Evolutionary conservation across 805 yeast genomes (phyloP).

Genomic region (Torulaspora microellipsoides): DNA sequence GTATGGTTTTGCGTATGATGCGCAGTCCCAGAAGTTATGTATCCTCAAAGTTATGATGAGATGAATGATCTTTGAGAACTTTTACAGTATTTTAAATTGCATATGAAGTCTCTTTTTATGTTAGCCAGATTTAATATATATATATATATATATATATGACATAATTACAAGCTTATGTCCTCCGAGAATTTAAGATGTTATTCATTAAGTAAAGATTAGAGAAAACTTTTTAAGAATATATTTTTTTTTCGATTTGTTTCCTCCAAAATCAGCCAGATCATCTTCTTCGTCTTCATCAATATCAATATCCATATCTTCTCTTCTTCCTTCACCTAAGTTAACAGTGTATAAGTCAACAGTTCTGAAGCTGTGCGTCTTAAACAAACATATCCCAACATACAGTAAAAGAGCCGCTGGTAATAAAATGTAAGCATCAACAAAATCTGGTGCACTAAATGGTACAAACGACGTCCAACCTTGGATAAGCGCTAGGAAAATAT

Average conservation of each 20-base stretch:
- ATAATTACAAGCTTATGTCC: too few species aligned
- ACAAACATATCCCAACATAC: constrained; percentile 28
- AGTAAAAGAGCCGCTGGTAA: constrained; percentile 49
- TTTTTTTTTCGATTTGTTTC: not conserved
- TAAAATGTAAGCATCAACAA: constrained; percentile 56
- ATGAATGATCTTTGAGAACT: too few species aligned
- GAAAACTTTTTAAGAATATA: not conserved
- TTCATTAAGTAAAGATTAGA: not conserved
- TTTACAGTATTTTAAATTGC: too few species aligned
- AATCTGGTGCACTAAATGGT: constrained; percentile 53
- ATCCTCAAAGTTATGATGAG: too few species aligned
- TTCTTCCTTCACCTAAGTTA: constrained; percentile 8
- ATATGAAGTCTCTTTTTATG: too few species aligned
- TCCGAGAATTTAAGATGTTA: not conserved
- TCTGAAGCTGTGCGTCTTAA: constrained; percentile 4
- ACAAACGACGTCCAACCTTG: constrained; percentile 64
- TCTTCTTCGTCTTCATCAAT: constrained; percentile 2
- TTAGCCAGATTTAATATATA: too few species aligned
- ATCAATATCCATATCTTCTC: constrained; percentile 14
- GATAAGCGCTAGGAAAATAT: constrained; percentile 49
- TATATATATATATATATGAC: too few species aligned
- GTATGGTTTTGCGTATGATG: too few species aligned
- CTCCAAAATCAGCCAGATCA: not conserved
- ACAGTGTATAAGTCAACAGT: constrained; percentile 6
- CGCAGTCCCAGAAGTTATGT: too few species aligned